A percentile compares a stretch with the other conserved stretches of the same genome.
phyloP scores from a whole-genome alignment of 371 early-diverging fungal species.

The Thermomucor indicae-seudaticae region DNA sequence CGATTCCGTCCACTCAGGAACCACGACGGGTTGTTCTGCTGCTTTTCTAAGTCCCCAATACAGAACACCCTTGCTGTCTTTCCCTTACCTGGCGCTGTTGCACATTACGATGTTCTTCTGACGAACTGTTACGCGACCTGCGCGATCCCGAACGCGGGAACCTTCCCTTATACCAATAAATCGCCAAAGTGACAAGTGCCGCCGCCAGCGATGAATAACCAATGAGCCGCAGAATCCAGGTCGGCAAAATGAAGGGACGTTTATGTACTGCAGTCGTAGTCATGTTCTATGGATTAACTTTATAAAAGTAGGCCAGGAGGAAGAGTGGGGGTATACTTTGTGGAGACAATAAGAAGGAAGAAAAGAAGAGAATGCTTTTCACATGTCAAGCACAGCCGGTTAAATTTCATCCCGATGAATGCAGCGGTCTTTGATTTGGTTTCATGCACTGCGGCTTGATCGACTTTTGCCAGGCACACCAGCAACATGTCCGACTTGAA shows the following conservation, averaged over 20 bases:
- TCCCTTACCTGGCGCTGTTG: neutral
- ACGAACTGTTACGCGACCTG: neutral
- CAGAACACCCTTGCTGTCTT: neutral
- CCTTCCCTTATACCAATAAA: constrained; percentile 14
- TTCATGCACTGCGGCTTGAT: no score
- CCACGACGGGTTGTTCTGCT: no score
- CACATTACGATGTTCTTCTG: constrained; percentile 1
- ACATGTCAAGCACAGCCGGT: no score
- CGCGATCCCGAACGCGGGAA: constrained; percentile 3
- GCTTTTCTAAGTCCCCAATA: neutral
- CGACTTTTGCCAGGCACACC: no score
- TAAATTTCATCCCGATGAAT: no score
- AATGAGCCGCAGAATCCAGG: constrained; percentile 16
- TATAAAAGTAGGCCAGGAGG: neutral
- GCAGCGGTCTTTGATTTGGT: no score
- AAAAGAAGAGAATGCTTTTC: no score
- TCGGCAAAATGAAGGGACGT: constrained; percentile 8
- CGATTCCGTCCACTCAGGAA: no score
- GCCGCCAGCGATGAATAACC: constrained; percentile 20
- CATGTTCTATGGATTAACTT: neutral
- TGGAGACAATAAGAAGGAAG: no score
- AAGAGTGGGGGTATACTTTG: no score
- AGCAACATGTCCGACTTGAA: no score
- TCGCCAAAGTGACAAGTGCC: constrained; percentile 9
- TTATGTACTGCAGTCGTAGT: constrained; percentile 4